A percentile compares a stretch with the other conserved stretches of the same genome.
Conservation (phyloP, 73 alveolate species). For the Paramecium biaurelia region DNA sequence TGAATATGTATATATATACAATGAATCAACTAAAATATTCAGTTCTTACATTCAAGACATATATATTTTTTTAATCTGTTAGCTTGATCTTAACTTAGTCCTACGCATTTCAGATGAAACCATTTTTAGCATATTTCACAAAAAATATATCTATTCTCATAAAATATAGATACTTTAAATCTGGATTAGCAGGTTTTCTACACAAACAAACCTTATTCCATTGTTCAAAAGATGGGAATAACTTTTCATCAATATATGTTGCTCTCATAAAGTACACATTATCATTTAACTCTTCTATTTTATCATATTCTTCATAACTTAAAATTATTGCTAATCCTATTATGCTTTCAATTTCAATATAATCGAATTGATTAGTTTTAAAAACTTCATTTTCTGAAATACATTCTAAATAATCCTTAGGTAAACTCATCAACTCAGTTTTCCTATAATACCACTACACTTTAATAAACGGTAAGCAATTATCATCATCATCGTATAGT, state of each 20-base stretch:
- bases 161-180: not conserved
- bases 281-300: constrained; percentile 7
- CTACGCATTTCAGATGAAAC: constrained; percentile 27
- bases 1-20: not conserved
- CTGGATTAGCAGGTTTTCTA: constrained; percentile 34
- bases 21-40: not conserved
- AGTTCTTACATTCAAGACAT: not conserved
- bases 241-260: not conserved
- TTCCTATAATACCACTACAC: constrained; percentile 27
- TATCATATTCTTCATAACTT: constrained; percentile 40
- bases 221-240: not conserved
- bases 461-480: constrained; percentile 8
- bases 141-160: not conserved
- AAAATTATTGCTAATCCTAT: constrained; percentile 12
- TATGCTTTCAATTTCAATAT: constrained; percentile 19
- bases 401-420: constrained; percentile 10
- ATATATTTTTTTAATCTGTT: not conserved
- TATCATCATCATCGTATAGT: not conserved
- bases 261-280: constrained; percentile 30
- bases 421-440: not conserved
- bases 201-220: not conserved
- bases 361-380: constrained; percentile 1
- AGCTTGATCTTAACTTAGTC: constrained; percentile 16
- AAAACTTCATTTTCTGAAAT: constrained; percentile 47
- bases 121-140: constrained; percentile 37